These are phyloP conservation scores for Cutaneotrichosporon mucoides DNA, from an alignment of 1,284 basidiomycete genomes.

Conservation along the genomic window DNA sequence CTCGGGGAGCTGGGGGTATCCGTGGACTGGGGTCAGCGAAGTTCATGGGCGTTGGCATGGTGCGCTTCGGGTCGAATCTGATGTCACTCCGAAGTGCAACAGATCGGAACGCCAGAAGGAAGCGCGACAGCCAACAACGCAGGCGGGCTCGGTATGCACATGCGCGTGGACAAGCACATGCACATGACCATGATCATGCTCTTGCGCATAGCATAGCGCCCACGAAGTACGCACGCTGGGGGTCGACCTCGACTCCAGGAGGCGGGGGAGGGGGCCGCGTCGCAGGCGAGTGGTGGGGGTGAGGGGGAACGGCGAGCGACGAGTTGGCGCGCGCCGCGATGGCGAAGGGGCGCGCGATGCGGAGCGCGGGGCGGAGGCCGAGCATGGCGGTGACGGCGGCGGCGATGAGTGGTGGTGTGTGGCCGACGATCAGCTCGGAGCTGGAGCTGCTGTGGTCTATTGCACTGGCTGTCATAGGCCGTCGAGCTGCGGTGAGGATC, in stretches of 20 bases:
- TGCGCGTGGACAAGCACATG: too few species aligned
- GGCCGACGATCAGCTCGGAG: background rate
- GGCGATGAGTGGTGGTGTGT: background rate
- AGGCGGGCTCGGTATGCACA: too few species aligned
- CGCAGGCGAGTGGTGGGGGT: constrained; percentile 18
- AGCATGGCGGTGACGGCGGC: constrained; percentile 31
- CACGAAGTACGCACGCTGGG: constrained; percentile 36
- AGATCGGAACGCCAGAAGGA: too few species aligned
- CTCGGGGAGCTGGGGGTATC: constrained; percentile 72
- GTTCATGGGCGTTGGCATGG: too few species aligned
- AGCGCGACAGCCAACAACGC: too few species aligned
- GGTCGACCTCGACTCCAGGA: constrained; percentile 43
- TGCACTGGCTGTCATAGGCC: constrained; percentile 8
- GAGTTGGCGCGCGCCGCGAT: constrained; percentile 7
- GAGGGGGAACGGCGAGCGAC: constrained; percentile 3
- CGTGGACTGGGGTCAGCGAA: constrained; percentile 47
- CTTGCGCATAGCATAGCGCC: too few species aligned
- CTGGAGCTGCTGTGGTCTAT: background rate
- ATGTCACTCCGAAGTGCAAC: too few species aligned
- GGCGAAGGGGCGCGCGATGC: constrained; percentile 2
- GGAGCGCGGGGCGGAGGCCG: constrained; percentile 25
- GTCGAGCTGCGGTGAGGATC: background rate
- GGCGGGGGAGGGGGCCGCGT: constrained; percentile 20
- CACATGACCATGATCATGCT: too few species aligned
- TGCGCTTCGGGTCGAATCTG: too few species aligned